Conservation (phyloP, 2,329 filamentous ascomycete species). For the Teratosphaeria gauchensis region DNA sequence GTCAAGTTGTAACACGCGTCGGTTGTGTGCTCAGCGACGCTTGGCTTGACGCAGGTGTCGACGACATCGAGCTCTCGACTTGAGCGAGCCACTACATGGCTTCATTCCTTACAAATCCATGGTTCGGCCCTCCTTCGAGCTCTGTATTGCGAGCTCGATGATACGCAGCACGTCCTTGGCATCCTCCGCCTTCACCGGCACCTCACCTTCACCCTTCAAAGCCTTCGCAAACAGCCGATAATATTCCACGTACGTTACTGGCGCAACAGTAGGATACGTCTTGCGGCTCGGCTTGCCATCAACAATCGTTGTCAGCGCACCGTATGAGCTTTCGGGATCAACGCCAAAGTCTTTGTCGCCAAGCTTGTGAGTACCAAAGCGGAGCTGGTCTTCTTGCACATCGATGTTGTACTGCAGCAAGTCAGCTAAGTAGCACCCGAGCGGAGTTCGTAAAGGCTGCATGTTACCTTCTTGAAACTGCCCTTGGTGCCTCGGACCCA, state of each 20-base stretch:
- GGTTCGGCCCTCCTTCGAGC: conserved; percentile 43
- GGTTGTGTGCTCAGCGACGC: no score
- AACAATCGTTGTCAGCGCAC: conserved; percentile 47
- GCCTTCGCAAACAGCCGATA: conserved; percentile 50
- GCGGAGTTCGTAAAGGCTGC: neutral
- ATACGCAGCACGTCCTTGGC: conserved; percentile 46
- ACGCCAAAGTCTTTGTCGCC: conserved; percentile 55
- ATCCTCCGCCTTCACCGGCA: conserved; percentile 46
- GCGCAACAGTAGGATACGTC: conserved; percentile 49
- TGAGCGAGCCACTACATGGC: no score
- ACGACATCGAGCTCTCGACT: neutral
- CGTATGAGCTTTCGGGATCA: conserved; percentile 50
- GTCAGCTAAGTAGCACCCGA: neutral
- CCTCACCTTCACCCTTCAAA: conserved; percentile 40
- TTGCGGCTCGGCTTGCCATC: conserved; percentile 35
- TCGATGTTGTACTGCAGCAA: conserved; percentile 47
- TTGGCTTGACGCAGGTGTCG: neutral
- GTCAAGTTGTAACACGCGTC: no score
- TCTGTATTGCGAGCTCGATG: conserved; percentile 47
- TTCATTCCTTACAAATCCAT: conserved; percentile 5
- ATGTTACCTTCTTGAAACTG: conserved; percentile 56
- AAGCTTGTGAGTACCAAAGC: conserved; percentile 48
- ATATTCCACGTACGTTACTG: conserved; percentile 58
- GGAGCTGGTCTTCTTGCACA: conserved; percentile 65
- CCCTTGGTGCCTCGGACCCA: conserved; percentile 69